Base-by-base conservation (phyloP, 371 early-diverging fungal species). In the Rhizopus sp. region DNA sequence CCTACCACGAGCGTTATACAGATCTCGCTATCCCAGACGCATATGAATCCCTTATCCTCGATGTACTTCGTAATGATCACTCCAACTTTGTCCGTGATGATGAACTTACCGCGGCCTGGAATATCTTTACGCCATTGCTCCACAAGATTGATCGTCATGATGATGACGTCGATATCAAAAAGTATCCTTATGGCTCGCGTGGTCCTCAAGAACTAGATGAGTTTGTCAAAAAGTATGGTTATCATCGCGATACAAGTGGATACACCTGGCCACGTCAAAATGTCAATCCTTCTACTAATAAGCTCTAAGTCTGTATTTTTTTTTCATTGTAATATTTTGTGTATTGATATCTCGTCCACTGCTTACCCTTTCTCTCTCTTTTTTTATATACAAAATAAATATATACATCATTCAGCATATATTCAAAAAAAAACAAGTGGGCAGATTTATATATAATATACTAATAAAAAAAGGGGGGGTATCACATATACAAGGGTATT, bases 21-120 rank as follows among this genome's bases (percentile, higher is more conserved):
- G 89, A 92, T 50, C 61, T 87, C 44, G 81, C 84, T 60, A 96
- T 98, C 57, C 98, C 98, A 17, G 98, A 98, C 63, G 98, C 98
- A 7, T 98, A 98, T 73, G 97, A 95, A 62, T 83, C 93, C 5
- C 78, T 98, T 30, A 89, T 98, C 53, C 73, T 98, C 30, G 98
- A 98, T 63, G 88, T 89, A 2, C 68, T 98, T 35, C 83, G 88
- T 34, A 93, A 92, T 13, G 97, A 98, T 61, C 94, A 94, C 66
- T 86, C 93, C 56, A 97, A 98, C 82, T 97, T 98, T 88, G 97
- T 98, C 32, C 87, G 98, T 37, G 89, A 91, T 67, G 98, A 98
- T 69, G 98, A 98, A 76, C 73, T 98, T 23, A 93, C 93, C 47
- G 94, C 89, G 31, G 96, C 98, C 1, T 98, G 98, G 98, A 88